Evolutionary conservation across 2,329 filamentous ascomycete species (phyloP), one percentile per base, ranked within the genome.

Genomic region (Aspergillus thermomutatus): DNA sequence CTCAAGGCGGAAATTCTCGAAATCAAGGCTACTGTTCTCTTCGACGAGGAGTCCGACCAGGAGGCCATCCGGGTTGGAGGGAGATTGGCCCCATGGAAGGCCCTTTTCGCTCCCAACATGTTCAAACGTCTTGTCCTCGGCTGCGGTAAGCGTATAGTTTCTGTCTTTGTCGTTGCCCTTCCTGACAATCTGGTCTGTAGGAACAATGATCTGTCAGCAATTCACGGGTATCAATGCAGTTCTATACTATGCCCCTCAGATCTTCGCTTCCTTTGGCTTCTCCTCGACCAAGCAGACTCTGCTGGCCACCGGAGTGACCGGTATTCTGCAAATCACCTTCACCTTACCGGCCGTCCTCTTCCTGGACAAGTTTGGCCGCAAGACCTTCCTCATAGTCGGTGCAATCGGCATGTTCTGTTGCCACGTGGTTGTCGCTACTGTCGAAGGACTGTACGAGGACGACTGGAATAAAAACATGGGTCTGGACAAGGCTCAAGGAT

Each of bases 1-100:
- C 83, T 92, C 40, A 82, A 88, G 61, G 79, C 91, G 1, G 90
- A 93, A 66, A 91, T 88, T 67, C 82, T 91, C n/a, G 90, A 93
- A 69, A 92, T 93, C 75, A 90, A 90, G 71, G 88, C 89, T 0
- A 87, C 91, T 70, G 87, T 85, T 0, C 72, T 89, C 19, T 94
- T 93, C 63, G 89, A 93, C 73, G 90, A 92, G 74, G 83, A 85
- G 34, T 85, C 84, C 0, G 79, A 87, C 9, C 82, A 83, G 0
- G 86, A 88, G 49, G 25, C 59, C 17, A 50, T 68, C 34, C 60
- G 59, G 8, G 3, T 26, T 10, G 64, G 59, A 10, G 66, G 65
- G 10, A 50, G 27, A 6, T 14, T 64, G 6, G 64, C 64, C 26
- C 64, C 66, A 4, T 68, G 64, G 64, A 68, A 68, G 56, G 62